phyloP scores from a whole-genome alignment of 345 rosid species.

The Lepidium didymum region DNA sequence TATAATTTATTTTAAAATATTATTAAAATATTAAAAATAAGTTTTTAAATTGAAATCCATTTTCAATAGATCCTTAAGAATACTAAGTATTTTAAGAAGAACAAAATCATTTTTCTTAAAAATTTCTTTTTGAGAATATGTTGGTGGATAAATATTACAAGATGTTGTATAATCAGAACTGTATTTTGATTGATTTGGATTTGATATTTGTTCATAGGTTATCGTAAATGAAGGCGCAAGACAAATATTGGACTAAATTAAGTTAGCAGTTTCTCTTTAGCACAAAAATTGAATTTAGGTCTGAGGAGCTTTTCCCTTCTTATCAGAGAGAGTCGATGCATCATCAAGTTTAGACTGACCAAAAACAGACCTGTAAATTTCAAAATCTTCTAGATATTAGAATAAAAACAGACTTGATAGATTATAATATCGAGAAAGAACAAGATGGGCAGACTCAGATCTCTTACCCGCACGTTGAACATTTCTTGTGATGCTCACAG shows the following conservation, averaged over 20 bases:
- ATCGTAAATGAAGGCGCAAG: background rate
- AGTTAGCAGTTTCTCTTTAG: background rate
- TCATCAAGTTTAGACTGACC: constrained; percentile 65
- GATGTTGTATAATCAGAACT: too few relatives aligned
- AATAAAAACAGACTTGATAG: background rate
- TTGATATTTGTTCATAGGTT: background rate
- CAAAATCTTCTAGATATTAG: background rate
- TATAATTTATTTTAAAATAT: too few relatives aligned
- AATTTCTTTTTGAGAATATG: too few relatives aligned
- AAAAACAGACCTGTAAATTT: constrained; percentile 59
- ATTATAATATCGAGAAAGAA: background rate
- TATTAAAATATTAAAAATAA: too few relatives aligned
- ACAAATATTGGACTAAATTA: background rate
- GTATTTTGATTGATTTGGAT: background rate
- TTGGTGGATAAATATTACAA: too few relatives aligned
- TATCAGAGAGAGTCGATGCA: constrained; percentile 39
- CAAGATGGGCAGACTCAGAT: background rate
- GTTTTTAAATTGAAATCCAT: too few relatives aligned
- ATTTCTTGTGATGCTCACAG: constrained; percentile 89
- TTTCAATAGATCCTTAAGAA: too few relatives aligned
- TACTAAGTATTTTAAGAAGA: too few relatives aligned
- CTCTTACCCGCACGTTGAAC: constrained; percentile 86
- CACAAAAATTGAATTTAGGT: constrained; percentile 18
- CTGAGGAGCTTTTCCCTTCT: constrained; percentile 71
- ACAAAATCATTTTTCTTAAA: too few relatives aligned